Evolutionary conservation across 192 early-diverging fungal genomes (phyloP), one percentile per base, ranked within the genome.

Genomic region (Lobosporangium transversale): DNA sequence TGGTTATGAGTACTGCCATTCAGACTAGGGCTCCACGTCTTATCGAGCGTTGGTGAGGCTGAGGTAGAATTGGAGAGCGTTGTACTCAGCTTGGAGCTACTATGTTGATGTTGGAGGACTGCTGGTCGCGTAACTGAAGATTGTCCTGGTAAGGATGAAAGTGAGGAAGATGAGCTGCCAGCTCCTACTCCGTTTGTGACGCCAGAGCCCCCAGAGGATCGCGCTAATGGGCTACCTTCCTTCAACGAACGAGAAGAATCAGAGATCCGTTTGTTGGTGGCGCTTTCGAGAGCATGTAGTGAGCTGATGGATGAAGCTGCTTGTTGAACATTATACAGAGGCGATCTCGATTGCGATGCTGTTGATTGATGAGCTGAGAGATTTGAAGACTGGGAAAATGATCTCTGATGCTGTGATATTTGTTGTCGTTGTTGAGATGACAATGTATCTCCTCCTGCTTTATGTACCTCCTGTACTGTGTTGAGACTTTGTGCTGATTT

Each of bases 181-280:
- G 45, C 48, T 20, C 51, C 30, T 9, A 42, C 18, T 7, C 70
- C 62, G 23, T 48, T 61, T 18, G 33, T 31, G 18, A 31, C 29
- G 45, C 61, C 70, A 2, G 71, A 45, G 24, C 64, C 51, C 18
- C 51, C 59, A 12, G 68, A 35, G 4, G 68, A 54, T 24, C 68
- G 68, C 3, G 44, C 51, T 33, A 70, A 44, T 18, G 68, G 68
- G n/a, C 59, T 62, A 2, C 42, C 29, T 45, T 66, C 71, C 24
- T 75, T 75, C 24, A 75, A 18, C 1, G 71, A 75, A 7, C 71
- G 62, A 30, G 63, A 36, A 18, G 71, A 75, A 32, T 75, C 71
- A 10, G 71, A 75, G 35, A 50, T 75, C 1, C 71, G 62, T 30
- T 75, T 75, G 33, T 35, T 2, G 8, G 62, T 57, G 20, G 57